Conservation (phyloP, 2,329 filamentous ascomycete genomes). For the Botrytis fabae region DNA sequence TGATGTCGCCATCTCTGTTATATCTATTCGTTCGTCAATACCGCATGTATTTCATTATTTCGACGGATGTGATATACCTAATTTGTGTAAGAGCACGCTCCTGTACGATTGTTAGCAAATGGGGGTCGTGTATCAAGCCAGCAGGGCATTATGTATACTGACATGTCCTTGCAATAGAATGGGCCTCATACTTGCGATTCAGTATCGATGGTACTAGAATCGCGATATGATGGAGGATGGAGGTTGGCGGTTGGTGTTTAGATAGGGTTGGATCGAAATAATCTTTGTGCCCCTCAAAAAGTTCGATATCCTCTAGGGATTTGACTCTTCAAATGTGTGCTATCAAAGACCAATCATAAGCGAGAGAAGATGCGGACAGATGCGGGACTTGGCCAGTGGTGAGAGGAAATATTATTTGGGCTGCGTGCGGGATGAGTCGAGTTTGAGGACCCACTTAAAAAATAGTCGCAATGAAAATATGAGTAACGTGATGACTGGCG, state of each 20-base stretch:
- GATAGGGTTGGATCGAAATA: constrained; percentile 19
- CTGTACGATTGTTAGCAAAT: constrained; percentile 42
- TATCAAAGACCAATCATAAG: constrained; percentile 23
- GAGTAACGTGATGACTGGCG: too few species aligned
- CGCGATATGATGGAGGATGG: constrained; percentile 15
- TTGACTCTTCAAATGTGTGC: constrained; percentile 24
- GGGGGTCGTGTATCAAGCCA: constrained; percentile 18
- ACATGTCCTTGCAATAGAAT: constrained; percentile 94
- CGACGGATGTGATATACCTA: constrained; percentile 55
- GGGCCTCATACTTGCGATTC: constrained; percentile 77
- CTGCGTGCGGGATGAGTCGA: background rate
- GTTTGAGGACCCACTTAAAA: background rate
- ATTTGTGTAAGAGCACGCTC: constrained; percentile 96
- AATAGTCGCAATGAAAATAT: background rate
- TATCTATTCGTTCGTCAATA: constrained; percentile 55
- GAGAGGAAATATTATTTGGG: background rate
- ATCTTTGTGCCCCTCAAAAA: constrained; percentile 26
- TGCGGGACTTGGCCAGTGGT: background rate
- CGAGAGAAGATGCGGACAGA: constrained; percentile 6
- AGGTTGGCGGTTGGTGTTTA: constrained; percentile 11
- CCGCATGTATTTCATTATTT: constrained; percentile 22
- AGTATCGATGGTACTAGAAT: constrained; percentile 16
- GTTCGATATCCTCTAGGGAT: constrained; percentile 24
- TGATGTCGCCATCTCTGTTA: constrained; percentile 91
- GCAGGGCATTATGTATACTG: constrained; percentile 40